Evolutionary conservation across 176 grass and related monocot species (phyloP).

Genomic region (Oryza meyeriana): DNA sequence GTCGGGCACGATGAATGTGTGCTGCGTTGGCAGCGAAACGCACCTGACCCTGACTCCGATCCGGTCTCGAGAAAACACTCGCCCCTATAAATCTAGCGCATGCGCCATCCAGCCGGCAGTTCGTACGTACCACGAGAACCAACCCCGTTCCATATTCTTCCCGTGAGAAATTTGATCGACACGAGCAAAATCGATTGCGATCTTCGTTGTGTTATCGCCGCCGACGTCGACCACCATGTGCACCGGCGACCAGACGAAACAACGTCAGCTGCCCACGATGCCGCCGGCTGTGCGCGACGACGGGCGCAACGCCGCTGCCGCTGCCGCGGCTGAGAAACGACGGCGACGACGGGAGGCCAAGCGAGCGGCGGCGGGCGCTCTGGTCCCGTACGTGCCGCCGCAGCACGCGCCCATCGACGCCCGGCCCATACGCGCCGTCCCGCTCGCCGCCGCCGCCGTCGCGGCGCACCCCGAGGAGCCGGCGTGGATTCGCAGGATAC

Average conservation of each 20-base stretch:
- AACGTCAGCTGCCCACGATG: not conserved
- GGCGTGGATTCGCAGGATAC: slow-evolving; percentile 12
- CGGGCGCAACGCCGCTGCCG: not conserved
- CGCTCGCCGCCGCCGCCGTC: not conserved
- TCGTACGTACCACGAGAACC: too few relatives aligned
- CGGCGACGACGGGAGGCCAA: not conserved
- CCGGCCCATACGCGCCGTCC: not conserved
- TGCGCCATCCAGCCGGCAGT: not conserved
- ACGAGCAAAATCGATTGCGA: not conserved
- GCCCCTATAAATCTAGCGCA: not conserved
- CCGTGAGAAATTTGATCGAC: not conserved
- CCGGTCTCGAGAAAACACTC: not conserved
- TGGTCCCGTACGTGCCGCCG: not conserved
- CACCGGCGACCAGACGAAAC: not conserved
- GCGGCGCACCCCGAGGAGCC: not conserved
- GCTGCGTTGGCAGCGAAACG: not conserved
- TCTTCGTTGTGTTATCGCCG: too few relatives aligned
- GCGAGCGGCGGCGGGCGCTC: not conserved
- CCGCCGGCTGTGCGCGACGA: not conserved
- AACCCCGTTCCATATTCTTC: not conserved
- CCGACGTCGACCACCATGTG: not conserved
- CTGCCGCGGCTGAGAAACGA: not conserved
- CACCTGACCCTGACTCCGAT: not conserved
- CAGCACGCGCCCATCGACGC: not conserved
- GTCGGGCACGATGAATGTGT: not conserved